Base-by-base conservation (phyloP, 1,284 basidiomycete species). In the Volvariella surrecta region DNA sequence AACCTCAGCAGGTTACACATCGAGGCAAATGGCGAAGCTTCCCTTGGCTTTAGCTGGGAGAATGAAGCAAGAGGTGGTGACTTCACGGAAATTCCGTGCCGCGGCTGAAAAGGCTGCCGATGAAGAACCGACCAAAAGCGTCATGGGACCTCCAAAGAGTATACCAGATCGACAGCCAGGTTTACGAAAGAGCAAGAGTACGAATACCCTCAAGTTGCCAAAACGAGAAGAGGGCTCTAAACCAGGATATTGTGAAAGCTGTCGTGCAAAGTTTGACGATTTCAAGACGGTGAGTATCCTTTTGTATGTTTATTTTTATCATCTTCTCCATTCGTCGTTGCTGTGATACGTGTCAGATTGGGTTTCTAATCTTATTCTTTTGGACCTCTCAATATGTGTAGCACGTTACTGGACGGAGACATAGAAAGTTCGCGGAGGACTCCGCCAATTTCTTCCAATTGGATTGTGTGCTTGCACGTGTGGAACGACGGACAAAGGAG, bases 161-260 rank as follows among this genome's bases (percentile, higher is more conserved):
- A 62, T 84, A 48, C 81, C 83, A 9, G 71, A 73, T 37, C 70
- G 69, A 28, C 65, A 66, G 20, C 62, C 61, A 17, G 43, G 76
- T 41, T 64, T 90, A 41, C 71, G 76, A 54, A 89, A 85, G 61
- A 83, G 81, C 54, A 76, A 78, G 53, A 89, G 86, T 52, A 89
- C 82, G 39, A 85, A 84, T 55, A 86, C 82, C 0, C 62, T 89
- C 39, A 71, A 76, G 50, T 63, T 88, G 42, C 77, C 84, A 4
- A 82, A 77, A 55, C 77, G 88, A 31, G 84, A 89, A 48, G 89
- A 91, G 65, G 85, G 77, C 42, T 85, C 76, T 56, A 97, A 91
- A 61, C 90, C 94, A 4, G 96, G 96, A 8, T 99, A 98, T 64
- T 99, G 96, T 64, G 96, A 99, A 60, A 96, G 94, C 61, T 99